Evolutionary conservation across 2,329 filamentous ascomycete genomes (phyloP).

Genomic region (Colletotrichum kahawae): DNA sequence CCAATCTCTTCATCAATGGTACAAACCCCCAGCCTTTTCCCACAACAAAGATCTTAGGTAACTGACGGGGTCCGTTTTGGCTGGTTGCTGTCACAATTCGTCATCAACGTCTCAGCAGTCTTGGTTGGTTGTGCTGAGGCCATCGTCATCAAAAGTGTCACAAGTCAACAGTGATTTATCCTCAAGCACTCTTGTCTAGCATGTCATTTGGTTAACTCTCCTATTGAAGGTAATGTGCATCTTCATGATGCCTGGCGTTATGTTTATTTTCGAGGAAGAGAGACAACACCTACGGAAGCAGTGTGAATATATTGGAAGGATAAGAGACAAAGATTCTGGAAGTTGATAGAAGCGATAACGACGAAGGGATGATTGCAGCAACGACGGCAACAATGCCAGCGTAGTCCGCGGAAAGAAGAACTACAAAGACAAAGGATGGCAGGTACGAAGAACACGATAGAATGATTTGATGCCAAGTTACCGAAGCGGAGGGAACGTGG

Average conservation of each 20-base stretch:
- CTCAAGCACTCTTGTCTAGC: background rate
- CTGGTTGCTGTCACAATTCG: background rate
- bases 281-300: background rate
- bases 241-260: background rate
- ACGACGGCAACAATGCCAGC: background rate
- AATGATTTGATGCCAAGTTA: background rate
- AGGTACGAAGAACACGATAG: background rate
- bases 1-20: background rate
- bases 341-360: background rate
- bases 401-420: background rate
- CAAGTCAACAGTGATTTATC: background rate
- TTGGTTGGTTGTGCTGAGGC: background rate
- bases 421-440: background rate
- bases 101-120: background rate
- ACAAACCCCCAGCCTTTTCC: background rate
- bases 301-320: background rate
- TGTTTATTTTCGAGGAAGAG: background rate
- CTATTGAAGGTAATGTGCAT: accelerated
- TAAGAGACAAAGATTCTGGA: background rate
- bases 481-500: background rate
- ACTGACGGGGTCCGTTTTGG: background rate
- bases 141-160: background rate
- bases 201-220: background rate
- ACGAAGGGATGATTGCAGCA: background rate
- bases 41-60: background rate